Base-by-base conservation (phyloP, 2,329 filamentous ascomycete species). In the Botrytis byssoidea region DNA sequence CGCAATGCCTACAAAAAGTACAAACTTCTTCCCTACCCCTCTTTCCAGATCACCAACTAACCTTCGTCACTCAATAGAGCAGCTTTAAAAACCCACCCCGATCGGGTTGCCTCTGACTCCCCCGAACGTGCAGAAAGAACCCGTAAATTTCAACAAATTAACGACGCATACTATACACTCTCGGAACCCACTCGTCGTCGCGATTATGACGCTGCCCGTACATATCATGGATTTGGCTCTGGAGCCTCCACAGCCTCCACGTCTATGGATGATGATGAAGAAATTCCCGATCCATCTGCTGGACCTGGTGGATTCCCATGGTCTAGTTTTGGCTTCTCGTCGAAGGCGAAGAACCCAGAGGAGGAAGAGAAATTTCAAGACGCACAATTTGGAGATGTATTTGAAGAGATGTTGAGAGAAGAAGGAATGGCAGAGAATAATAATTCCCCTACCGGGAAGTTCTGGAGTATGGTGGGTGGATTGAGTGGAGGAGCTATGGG, bases 1-100 rank as follows among this genome's bases (percentile, higher is more conserved):
- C 92, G 95, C 79, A 92, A 93, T 86, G 96, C 95, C 69, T 99
- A 98, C 86, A 99, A 99, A 83, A 92, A 92, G 92, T 93, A 79
- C 55, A 12, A 51, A 12, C 42, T 44, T 42, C 35, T 64, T 29
- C 48, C 37, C 40, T 37, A 29, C 67, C 46, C 55, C 18, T n/a
- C 29, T 46, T 40, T 40, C 20, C 61, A 44, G 57, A 44, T 64
- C 48, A 72, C 18, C 42, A 46, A 37, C 42, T 73, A 68, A 73
- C 9, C 63, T 70, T 42, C 48, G 2, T 20, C n/a, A 12, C n/a
- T 57, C 25, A 9, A 42, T 80, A 94, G 92, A 81, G 93, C 93
- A 79, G 95, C 95, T 8, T 86, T 98, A 64, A 97, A 96, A 83
- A 94, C 93, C 76, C 95, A 98, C 82, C 95, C 95, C 2, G 96